Conservation (phyloP, 352 stramenopile genomes). For the Globisporangium canariense region DNA sequence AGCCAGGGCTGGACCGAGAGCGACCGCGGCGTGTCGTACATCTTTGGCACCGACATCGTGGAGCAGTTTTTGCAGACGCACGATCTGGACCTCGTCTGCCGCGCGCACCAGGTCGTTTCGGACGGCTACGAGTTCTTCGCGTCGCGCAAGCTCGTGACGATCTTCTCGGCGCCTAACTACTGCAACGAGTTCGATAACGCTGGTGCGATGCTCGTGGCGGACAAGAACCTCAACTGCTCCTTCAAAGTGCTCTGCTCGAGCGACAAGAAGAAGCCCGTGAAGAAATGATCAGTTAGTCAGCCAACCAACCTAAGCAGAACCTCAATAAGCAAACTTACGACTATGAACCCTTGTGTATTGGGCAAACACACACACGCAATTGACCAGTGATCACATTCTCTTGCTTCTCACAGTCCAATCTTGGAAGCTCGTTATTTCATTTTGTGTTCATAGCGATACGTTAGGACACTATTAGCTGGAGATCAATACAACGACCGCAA, state of each 20-base stretch:
- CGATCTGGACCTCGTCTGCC: slow-evolving; percentile 97
- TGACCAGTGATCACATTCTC: no score
- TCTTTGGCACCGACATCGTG: slow-evolving; percentile 98
- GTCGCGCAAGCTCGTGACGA: slow-evolving; percentile 96
- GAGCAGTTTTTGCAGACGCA: slow-evolving; percentile 95
- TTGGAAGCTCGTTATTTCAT: no score
- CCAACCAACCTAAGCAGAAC: no score
- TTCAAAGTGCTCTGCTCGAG: slow-evolving; percentile 83
- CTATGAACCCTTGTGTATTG: no score
- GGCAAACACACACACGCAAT: no score
- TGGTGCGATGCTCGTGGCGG: slow-evolving; percentile 84
- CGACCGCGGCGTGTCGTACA: slow-evolving; percentile 97
- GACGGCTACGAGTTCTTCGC: slow-evolving; percentile 99
- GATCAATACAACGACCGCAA: no score
- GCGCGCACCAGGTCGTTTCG: slow-evolving; percentile 99
- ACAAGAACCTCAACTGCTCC: slow-evolving; percentile 67
- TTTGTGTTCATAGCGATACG: no score
- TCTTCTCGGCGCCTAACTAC: slow-evolving; percentile 99
- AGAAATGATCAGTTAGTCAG: slow-evolving; percentile 20
- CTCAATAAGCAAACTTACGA: no score
- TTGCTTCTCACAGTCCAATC: no score
- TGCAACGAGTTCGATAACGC: slow-evolving; percentile 99
- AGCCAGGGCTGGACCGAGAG: slow-evolving; percentile 94
- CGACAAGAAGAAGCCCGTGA: slow-evolving; percentile 61
- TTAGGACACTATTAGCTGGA: background rate